Conservation (phyloP, 495 filamentous ascomycete genomes). For the Trichocladium uniseriatum region DNA sequence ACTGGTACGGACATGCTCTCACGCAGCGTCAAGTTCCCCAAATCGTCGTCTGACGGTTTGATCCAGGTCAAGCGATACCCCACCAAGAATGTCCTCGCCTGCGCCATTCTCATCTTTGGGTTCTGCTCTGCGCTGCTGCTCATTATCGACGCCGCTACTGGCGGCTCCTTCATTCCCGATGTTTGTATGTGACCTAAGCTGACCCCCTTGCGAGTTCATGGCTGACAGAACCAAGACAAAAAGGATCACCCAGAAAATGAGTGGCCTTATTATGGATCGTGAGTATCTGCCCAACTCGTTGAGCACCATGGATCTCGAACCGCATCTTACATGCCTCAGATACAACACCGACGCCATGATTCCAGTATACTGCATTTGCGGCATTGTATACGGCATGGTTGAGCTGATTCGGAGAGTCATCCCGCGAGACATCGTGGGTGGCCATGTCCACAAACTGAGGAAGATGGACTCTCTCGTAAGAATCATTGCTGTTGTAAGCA, state of each 20-base stretch:
- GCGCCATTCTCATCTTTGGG: constrained; percentile 32
- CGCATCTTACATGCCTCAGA: not conserved
- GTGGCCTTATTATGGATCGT: constrained; percentile 31
- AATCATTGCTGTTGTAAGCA: too few relatives aligned
- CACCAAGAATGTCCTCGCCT: constrained; percentile 30
- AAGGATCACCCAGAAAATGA: constrained; percentile 24
- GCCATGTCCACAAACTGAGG: constrained; percentile 35
- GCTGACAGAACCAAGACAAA: constrained; percentile 2
- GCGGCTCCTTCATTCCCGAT: constrained; percentile 27
- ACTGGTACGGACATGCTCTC: constrained; percentile 16
- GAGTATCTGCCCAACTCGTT: not conserved
- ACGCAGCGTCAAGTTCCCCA: too few relatives aligned
- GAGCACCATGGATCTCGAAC: too few relatives aligned
- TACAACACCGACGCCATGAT: constrained; percentile 39
- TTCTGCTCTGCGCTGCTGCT: constrained; percentile 31
- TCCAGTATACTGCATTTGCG: constrained; percentile 32
- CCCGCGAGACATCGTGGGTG: constrained; percentile 38
- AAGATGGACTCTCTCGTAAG: constrained; percentile 34
- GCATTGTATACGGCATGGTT: constrained; percentile 36
- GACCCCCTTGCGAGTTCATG: not conserved
- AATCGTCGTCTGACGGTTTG: not conserved
- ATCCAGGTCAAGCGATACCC: constrained; percentile 27
- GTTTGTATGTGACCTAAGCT: not conserved
- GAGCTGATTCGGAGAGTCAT: constrained; percentile 40
- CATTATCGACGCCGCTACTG: constrained; percentile 33